These are phyloP conservation scores for Knoxdaviesia proteae DNA, from an alignment of 2,329 filamentous ascomycete genomes.

Conservation along the genomic window DNA sequence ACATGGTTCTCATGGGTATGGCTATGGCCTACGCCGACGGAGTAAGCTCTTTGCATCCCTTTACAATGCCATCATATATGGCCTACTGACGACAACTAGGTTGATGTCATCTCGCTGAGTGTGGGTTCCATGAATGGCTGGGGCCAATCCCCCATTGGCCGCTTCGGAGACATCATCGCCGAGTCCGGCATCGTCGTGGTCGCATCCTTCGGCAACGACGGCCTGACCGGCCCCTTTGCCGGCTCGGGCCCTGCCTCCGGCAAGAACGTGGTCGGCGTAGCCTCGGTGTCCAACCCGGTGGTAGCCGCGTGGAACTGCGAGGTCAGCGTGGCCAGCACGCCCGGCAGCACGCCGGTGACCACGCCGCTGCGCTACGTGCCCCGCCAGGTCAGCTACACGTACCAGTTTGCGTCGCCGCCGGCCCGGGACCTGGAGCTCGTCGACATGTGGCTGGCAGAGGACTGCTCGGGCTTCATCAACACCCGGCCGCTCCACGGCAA, in stretches of 20 bases:
- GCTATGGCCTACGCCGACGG: constrained; percentile 12
- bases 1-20: constrained; percentile 10
- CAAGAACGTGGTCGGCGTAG: constrained; percentile 20
- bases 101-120: constrained; percentile 22
- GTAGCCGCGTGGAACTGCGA: no score
- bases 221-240: constrained; percentile 22
- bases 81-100: neutral
- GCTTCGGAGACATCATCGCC: constrained; percentile 12
- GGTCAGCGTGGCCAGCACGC: no score
- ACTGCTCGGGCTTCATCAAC: no score
- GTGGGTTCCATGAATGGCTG: constrained; percentile 17
- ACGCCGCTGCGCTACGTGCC: no score
- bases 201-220: constrained; percentile 13
- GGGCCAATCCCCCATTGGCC: constrained; percentile 15
- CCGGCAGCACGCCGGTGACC: no score
- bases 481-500: no score
- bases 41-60: no score
- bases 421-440: no score
- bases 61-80: no score
- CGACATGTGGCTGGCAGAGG: no score
- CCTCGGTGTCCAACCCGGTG: constrained; percentile 12
- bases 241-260: constrained; percentile 18
- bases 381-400: no score
- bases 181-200: constrained; percentile 25
- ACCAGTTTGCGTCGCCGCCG: no score